A percentile compares a stretch with the other conserved stretches of the same genome.
These are phyloP conservation scores for Anaeromyces robustus DNA, from an alignment of 192 early-diverging fungal species.

Conservation along the genomic window DNA sequence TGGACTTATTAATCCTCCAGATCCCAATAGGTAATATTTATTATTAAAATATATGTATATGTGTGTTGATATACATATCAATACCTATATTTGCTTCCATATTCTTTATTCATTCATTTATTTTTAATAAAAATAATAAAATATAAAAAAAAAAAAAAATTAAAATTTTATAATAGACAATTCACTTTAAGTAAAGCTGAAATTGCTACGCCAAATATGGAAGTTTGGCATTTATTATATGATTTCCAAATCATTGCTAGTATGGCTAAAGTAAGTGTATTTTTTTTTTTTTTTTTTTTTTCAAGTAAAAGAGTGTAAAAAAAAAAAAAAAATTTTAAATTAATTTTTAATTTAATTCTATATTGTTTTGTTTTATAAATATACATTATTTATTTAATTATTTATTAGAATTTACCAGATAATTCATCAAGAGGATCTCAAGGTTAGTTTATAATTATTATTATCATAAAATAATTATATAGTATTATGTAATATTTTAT, in stretches of 20 bases:
- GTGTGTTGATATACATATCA: too few species aligned
- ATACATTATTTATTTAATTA: neutral
- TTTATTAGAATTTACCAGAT: conserved; percentile 33
- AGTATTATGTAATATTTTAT: too few species aligned
- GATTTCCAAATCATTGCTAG: conserved; percentile 64
- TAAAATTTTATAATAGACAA: neutral
- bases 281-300: neutral
- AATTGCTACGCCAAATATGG: conserved; percentile 51
- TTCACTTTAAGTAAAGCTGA: conserved; percentile 24
- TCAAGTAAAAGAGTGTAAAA: too few species aligned
- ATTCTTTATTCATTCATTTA: too few species aligned
- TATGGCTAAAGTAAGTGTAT: conserved; percentile 31
- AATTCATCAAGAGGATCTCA: conserved; percentile 44
- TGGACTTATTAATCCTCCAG: neutral
- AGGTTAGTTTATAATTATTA: conserved; percentile 15
- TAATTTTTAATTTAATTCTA: too few species aligned
- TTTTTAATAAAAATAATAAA: too few species aligned
- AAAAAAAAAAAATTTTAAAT: too few species aligned
- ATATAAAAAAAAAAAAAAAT: too few species aligned
- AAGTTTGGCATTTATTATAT: conserved; percentile 50
- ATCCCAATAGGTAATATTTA: neutral
- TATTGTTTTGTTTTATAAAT: neutral
- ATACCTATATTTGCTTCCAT: too few species aligned
- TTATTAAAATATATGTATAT: neutral
- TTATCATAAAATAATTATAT: too few species aligned